Conservation (phyloP, 2,329 filamentous ascomycete genomes). For the Colletotrichum sp. region DNA sequence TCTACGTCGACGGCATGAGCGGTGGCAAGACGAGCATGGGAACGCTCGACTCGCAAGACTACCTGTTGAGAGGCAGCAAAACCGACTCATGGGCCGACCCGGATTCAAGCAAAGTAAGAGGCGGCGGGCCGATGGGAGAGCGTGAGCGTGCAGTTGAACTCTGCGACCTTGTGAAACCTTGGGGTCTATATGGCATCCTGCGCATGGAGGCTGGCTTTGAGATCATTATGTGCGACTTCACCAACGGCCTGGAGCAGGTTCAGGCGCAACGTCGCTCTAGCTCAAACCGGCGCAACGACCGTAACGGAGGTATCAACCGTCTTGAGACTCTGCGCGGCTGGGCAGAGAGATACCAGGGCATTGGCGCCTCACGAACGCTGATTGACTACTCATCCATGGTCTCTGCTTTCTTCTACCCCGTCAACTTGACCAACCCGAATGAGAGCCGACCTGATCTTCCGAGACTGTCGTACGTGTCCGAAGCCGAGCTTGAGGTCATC, state of each 20-base stretch:
- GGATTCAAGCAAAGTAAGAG: conserved; percentile 27
- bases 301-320: conserved; percentile 26
- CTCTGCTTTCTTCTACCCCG: conserved; percentile 44
- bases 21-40: conserved; percentile 59
- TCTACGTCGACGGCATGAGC: conserved; percentile 65
- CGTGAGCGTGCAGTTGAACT: conserved; percentile 51
- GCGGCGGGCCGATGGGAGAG: conserved; percentile 40
- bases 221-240: conserved; percentile 66
- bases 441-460: conserved; percentile 33
- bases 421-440: conserved; percentile 42
- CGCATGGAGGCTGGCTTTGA: conserved; percentile 71
- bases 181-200: conserved; percentile 62
- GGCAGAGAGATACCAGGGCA: conserved; percentile 38
- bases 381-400: conserved; percentile 47
- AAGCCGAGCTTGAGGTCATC: conserved; percentile 37
- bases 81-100: background rate
- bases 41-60: conserved; percentile 60
- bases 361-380: conserved; percentile 34
- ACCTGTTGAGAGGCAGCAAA: conserved; percentile 36
- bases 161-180: conserved; percentile 53
- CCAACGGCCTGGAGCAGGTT: conserved; percentile 36
- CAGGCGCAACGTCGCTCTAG: conserved; percentile 26
- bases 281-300: background rate
- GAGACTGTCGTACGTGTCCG: conserved; percentile 32
- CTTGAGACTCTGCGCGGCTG: conserved; percentile 37